A percentile compares a stretch with the other conserved stretches of the same genome.
Conservation (phyloP, 106 monocot genomes). For the Dioscorea zingiberensis region DNA sequence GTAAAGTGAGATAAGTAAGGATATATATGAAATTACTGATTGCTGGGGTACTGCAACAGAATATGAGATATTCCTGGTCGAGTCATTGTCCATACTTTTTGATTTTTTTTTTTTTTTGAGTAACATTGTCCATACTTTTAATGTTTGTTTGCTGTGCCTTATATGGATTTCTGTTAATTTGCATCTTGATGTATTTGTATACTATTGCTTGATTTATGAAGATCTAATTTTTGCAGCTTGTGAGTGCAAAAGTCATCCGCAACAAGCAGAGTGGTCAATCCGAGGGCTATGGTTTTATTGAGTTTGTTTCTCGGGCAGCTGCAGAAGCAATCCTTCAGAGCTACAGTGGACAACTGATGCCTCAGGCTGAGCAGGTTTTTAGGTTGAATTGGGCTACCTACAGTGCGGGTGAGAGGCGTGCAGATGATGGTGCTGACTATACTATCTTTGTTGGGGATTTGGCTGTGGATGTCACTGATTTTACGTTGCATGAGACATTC, state of each 20-base stretch:
- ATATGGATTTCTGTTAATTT: too few species aligned
- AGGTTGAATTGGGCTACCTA: conserved; percentile 76
- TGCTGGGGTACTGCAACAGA: too few species aligned
- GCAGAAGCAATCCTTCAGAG: conserved; percentile 69
- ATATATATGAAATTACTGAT: too few species aligned
- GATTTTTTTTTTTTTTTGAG: too few species aligned
- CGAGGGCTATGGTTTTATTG: conserved; percentile 92
- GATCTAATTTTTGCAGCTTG: conserved; percentile 34
- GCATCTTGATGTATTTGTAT: too few species aligned
- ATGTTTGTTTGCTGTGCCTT: too few species aligned
- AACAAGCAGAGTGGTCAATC: conserved; percentile 69
- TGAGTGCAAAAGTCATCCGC: conserved; percentile 71
- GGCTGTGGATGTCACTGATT: conserved; percentile 85
- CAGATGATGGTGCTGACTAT: conserved; percentile 61
- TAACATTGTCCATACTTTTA: too few species aligned
- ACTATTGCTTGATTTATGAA: too few species aligned
- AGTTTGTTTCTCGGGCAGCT: conserved; percentile 55
- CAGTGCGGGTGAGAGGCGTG: conserved; percentile 65
- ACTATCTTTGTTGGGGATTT: conserved; percentile 96
- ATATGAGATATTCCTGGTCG: too few species aligned
- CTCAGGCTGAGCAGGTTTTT: conserved; percentile 54
- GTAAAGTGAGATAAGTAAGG: too few species aligned
- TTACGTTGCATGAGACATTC: conserved; percentile 79
- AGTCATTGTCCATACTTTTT: too few species aligned
- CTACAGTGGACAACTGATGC: conserved; percentile 83